These are phyloP conservation scores for Phytophthora aleatoria DNA, from an alignment of 352 stramenopile species.

Conservation along the genomic window DNA sequence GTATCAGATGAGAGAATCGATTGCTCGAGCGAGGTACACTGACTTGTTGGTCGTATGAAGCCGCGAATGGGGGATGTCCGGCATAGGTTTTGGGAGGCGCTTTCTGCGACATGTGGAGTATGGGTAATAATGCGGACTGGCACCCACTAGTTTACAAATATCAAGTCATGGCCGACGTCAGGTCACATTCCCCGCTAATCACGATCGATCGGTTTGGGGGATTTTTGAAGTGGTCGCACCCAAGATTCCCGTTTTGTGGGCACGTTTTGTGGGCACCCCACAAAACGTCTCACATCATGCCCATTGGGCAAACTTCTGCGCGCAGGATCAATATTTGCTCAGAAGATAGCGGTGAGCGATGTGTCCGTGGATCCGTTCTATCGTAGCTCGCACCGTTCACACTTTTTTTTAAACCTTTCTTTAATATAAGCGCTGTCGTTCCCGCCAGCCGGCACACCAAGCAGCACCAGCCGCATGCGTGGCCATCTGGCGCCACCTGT, in stretches of 20 bases:
- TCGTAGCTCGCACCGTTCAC: constrained; percentile 3
- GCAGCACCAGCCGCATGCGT: neutral
- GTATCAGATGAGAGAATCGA: constrained; percentile 17
- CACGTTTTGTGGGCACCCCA: constrained; percentile 7
- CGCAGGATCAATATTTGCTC: constrained; percentile 1
- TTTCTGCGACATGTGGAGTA: constrained; percentile 23
- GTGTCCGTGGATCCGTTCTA: constrained; percentile 4
- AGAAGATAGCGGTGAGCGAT: constrained; percentile 6
- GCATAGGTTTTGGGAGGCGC: constrained; percentile 8
- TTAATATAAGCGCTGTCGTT: neutral
- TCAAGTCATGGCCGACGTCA: neutral
- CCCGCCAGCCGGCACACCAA: neutral
- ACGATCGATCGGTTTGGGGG: constrained; percentile 21
- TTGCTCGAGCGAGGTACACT: constrained; percentile 1
- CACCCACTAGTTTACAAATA: constrained; percentile 6
- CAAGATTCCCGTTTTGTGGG: constrained; percentile 19
- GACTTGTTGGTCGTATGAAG: constrained; percentile 3
- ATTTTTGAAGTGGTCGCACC: constrained; percentile 27
- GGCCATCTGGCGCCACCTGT: neutral
- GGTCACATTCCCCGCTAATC: constrained; percentile 2
- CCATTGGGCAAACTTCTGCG: constrained; percentile 2
- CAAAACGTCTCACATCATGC: too few species aligned
- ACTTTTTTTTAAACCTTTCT: neutral
- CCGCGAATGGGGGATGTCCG: neutral
- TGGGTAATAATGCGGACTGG: neutral